Base-by-base conservation (phyloP, 768 basidiomycete species). In the Psilocybe azurescens region DNA sequence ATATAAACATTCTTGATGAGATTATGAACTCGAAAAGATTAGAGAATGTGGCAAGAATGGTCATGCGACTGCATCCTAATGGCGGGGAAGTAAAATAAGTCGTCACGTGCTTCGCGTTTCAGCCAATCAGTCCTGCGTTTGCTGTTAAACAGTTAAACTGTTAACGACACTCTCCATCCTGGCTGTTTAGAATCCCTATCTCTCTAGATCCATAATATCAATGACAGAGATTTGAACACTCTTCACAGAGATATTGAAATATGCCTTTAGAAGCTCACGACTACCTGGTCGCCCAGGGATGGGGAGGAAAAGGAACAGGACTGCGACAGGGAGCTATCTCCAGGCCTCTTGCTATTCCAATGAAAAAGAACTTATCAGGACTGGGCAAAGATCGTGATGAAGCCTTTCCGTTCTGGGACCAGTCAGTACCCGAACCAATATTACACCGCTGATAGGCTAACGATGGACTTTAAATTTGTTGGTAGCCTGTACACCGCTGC, bases 361-460 rank as follows among this genome's bases (percentile, higher is more conserved):
- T 91, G 72, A 97, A 97, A 80, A 90, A 89, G 76, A 93, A 83
- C 4, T 79, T 96, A n/a, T 78, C 86, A 9, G 95, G 95, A 2
- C 75, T 98, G 60, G 95, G 95, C 59, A 95, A 94, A 73, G 94
- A 98, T 74, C 85, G 95, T 66, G 95, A 97, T 70, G 95, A 96
- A 68, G 94, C 94, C 0, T 95, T 95, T 72, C 95, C 95, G 54
- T 98, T 98, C 84, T 98, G 95, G 95, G 95, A 98, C 73, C 94
- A 97, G 95, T 97, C 68, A 75, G 93, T 83, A 50, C 36, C 48
- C 20, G n/a, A 44, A 44, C 11, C 6, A 36, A 36, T 36, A 11
- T 11, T 32, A 14, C 32, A 53, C 57, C 48, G 38, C 14, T 53
- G 52, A 29, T 52, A 36, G 33, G 33, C 33, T 36, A 11, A 36